Evolutionary conservation across 2,329 filamentous ascomycete species (phyloP).

Genomic region (Exophiala sp.): DNA sequence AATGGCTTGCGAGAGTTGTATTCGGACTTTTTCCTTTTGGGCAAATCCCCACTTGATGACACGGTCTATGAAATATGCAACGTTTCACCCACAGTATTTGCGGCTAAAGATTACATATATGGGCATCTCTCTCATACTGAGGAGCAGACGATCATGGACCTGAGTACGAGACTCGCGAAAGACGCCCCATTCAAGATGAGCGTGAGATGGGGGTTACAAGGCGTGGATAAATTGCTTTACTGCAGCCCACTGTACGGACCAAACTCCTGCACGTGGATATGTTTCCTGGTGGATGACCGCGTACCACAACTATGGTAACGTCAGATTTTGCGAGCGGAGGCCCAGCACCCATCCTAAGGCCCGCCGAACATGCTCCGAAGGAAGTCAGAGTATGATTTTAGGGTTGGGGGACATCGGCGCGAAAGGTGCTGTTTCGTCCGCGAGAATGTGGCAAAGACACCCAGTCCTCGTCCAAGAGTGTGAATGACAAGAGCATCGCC

Average conservation of each 20-base stretch:
- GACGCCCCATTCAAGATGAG: constrained; percentile 25
- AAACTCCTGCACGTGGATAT: constrained; percentile 29
- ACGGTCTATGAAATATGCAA: constrained; percentile 32
- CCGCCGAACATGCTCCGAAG: background rate
- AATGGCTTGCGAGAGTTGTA: constrained; percentile 28
- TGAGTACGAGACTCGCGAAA: constrained; percentile 22
- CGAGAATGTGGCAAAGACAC: constrained; percentile 4
- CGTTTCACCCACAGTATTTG: constrained; percentile 29
- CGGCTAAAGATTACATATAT: constrained; percentile 28
- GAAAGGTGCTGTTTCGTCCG: background rate
- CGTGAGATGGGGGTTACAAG: constrained; percentile 30
- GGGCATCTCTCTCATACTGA: constrained; percentile 31
- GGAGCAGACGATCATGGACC: constrained; percentile 17
- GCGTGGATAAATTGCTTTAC: constrained; percentile 29
- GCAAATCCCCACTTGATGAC: constrained; percentile 26
- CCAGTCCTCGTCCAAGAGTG: background rate
- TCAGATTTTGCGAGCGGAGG: background rate
- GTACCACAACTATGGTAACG: constrained; percentile 26
- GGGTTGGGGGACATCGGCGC: no score
- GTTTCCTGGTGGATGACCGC: constrained; percentile 28
- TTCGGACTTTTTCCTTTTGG: constrained; percentile 31
- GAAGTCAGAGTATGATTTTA: background rate
- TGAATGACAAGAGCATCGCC: constrained; percentile 2
- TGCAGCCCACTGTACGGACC: constrained; percentile 30
- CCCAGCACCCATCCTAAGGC: background rate